A percentile compares a stretch with the other conserved stretches of the same genome.
Conservation (phyloP, 768 basidiomycete genomes). For the Phlebiopsis gigantea region DNA sequence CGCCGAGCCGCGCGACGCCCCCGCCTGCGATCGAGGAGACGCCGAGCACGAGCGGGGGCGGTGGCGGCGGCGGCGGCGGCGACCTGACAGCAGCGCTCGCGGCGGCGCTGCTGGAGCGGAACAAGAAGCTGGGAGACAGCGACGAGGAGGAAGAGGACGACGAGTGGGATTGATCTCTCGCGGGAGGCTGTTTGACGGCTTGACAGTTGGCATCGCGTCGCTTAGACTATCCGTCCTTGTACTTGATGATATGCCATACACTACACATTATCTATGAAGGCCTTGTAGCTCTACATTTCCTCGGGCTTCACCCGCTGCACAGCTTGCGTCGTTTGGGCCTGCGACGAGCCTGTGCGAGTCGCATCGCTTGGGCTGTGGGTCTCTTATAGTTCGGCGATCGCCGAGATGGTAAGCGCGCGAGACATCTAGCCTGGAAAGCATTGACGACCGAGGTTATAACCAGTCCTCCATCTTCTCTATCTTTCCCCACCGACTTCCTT, state of each 20-base stretch:
- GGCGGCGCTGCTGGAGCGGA: slow-evolving; percentile 80
- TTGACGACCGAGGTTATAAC: slow-evolving; percentile 15
- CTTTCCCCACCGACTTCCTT: slow-evolving; percentile 7
- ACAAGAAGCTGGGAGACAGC: slow-evolving; percentile 83
- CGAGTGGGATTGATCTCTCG: slow-evolving; percentile 20
- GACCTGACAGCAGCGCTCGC: slow-evolving; percentile 78
- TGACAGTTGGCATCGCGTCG: too few relatives aligned
- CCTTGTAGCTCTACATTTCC: not conserved
- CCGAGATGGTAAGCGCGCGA: slow-evolving; percentile 20
- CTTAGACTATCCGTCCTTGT: not conserved
- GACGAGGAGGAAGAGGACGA: slow-evolving; percentile 32
- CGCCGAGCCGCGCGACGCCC: slow-evolving; percentile 25
- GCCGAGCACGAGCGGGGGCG: slow-evolving; percentile 28
- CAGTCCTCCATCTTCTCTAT: slow-evolving; percentile 4
- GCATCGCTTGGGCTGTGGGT: not conserved
- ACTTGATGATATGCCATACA: not conserved
- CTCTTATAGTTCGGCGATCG: slow-evolving; percentile 20
- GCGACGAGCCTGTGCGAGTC: not conserved
- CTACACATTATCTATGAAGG: not conserved
- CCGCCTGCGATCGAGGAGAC: slow-evolving; percentile 30
- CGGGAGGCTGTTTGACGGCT: not conserved
- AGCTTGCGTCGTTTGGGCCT: not conserved
- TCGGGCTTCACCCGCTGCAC: not conserved
- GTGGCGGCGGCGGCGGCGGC: slow-evolving; percentile 40
- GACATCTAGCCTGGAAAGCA: not conserved